phyloP scores from a whole-genome alignment of 78 protist genomes.

The Polysphondylium violaceum region DNA sequence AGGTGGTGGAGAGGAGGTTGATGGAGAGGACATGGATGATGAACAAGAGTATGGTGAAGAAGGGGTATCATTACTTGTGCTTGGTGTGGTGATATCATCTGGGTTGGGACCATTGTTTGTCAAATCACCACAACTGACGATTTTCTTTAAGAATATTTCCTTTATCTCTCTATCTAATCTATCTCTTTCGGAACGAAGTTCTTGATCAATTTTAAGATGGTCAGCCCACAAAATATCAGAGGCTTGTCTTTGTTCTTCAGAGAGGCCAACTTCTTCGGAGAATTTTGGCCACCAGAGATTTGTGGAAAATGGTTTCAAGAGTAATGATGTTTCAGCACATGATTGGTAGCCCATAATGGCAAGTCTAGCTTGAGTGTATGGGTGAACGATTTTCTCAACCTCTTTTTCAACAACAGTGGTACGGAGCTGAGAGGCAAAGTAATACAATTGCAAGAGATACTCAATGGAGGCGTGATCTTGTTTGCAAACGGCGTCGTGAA shows the following conservation, averaged over 20 bases:
- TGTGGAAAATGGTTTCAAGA: constrained; percentile 47
- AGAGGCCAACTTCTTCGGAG: constrained; percentile 39
- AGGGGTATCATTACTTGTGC: background rate
- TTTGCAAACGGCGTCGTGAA: constrained; percentile 28
- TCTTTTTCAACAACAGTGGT: constrained; percentile 66
- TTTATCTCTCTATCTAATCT: constrained; percentile 56
- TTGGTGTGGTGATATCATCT: no score
- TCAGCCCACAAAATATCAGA: constrained; percentile 71
- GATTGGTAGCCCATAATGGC: constrained; percentile 68
- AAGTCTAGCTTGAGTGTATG: constrained; percentile 73
- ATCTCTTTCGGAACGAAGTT: constrained; percentile 46
- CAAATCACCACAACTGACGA: constrained; percentile 18
- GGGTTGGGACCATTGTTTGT: constrained; percentile 10
- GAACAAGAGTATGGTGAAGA: background rate
- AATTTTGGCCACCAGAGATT: constrained; percentile 74
- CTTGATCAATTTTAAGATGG: constrained; percentile 64
- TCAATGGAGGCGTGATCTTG: constrained; percentile 41
- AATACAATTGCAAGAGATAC: constrained; percentile 55
- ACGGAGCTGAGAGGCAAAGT: constrained; percentile 54
- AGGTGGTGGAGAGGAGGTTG: background rate
- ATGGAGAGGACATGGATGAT: constrained; percentile 12
- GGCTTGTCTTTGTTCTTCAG: constrained; percentile 62
- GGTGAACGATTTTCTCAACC: constrained; percentile 73
- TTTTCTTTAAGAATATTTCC: constrained; percentile 49
- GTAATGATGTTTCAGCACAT: constrained; percentile 30